These are phyloP conservation scores for Biscogniauxia marginata DNA, from an alignment of 2,329 filamentous ascomycete genomes.

Conservation along the genomic window DNA sequence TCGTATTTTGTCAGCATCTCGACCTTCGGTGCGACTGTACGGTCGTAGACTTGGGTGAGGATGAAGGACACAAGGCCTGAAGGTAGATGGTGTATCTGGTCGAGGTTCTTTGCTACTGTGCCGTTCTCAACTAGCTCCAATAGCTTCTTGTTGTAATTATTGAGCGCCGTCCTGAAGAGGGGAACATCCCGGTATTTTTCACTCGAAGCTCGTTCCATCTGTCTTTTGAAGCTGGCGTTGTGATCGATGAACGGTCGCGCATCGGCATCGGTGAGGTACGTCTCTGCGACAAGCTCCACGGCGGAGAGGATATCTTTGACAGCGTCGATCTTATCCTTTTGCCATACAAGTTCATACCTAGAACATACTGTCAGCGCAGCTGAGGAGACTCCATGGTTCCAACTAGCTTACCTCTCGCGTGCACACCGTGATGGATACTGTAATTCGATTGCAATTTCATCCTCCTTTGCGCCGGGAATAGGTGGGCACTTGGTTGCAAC, in stretches of 20 bases:
- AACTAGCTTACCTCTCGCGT: constrained; percentile 59
- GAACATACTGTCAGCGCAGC: constrained; percentile 14
- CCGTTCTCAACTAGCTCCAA: constrained; percentile 65
- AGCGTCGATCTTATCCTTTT: constrained; percentile 76
- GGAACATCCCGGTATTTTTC: constrained; percentile 61
- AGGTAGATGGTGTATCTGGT: constrained; percentile 66
- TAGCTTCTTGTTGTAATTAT: constrained; percentile 75
- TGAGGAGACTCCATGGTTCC: constrained; percentile 12
- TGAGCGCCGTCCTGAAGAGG: constrained; percentile 71
- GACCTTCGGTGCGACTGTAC: constrained; percentile 86
- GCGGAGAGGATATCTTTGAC: constrained; percentile 71
- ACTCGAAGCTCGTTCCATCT: constrained; percentile 71
- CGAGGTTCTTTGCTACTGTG: constrained; percentile 69
- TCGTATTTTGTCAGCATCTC: constrained; percentile 82
- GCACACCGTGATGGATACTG: constrained; percentile 79
- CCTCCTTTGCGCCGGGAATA: constrained; percentile 46
- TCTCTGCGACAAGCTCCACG: constrained; percentile 66
- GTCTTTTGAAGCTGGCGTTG: constrained; percentile 70
- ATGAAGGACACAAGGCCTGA: constrained; percentile 76
- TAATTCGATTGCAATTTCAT: constrained; percentile 63
- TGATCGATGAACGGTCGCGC: constrained; percentile 68
- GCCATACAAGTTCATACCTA: constrained; percentile 73
- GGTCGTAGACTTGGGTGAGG: constrained; percentile 83
- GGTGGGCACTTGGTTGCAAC: constrained; percentile 50
- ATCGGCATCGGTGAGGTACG: constrained; percentile 74